Conservation (phyloP, 805 yeast genomes). For the Kodamaea neixiangensis region DNA sequence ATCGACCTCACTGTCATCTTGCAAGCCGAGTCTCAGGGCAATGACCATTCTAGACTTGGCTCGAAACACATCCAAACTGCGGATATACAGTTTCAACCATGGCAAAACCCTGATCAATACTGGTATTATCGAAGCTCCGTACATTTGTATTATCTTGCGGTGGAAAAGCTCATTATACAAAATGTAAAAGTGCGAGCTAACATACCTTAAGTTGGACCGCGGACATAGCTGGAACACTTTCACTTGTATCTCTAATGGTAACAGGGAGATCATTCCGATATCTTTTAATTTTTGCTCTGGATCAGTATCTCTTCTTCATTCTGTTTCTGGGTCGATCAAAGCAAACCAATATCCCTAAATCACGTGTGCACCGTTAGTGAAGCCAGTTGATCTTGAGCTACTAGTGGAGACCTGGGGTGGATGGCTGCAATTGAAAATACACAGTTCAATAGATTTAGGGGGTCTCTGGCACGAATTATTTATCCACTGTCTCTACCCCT, state of each 20-base stretch:
- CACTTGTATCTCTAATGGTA: constrained; percentile 49
- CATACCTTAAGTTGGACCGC: constrained; percentile 31
- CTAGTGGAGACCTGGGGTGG: neutral
- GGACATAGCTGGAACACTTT: constrained; percentile 35
- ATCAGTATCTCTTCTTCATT: neutral
- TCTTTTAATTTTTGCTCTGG: neutral
- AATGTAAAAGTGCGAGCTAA: constrained; percentile 46
- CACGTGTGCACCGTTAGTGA: neutral
- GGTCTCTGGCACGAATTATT: neutral
- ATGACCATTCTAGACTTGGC: constrained; percentile 27
- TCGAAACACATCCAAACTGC: constrained; percentile 41
- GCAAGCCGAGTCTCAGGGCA: constrained; percentile 28
- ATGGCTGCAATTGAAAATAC: neutral
- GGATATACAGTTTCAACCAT: constrained; percentile 39
- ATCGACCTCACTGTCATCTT: constrained; percentile 18
- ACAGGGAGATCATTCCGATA: constrained; percentile 14
- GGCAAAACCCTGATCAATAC: constrained; percentile 38
- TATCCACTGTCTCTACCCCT: neutral
- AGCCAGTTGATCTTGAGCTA: neutral
- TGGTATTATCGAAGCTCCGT: constrained; percentile 37
- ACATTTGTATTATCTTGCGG: constrained; percentile 35
- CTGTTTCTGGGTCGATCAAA: neutral
- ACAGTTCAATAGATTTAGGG: neutral
- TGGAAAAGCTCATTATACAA: constrained; percentile 53
- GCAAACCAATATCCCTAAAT: neutral